These are phyloP conservation scores for Agroathelia rolfsii DNA, from an alignment of 1,284 basidiomycete species.

Conservation along the genomic window DNA sequence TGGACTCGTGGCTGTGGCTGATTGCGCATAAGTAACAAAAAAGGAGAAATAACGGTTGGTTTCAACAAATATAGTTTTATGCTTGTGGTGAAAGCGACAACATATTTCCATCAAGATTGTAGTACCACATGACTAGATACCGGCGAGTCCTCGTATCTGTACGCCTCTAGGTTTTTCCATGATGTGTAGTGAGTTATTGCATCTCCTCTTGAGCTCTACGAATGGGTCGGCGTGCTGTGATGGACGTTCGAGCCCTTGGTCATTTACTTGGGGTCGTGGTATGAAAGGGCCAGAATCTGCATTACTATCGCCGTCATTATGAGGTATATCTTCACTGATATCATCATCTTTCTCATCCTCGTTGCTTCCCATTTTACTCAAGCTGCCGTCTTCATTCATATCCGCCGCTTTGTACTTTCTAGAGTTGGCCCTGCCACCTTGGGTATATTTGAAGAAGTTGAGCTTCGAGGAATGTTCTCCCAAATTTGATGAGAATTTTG, in stretches of 20 bases:
- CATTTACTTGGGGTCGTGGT: slow-evolving; percentile 50
- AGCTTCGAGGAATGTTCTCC: slow-evolving; percentile 66
- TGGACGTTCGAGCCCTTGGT: slow-evolving; percentile 62
- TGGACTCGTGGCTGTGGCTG: too few species aligned
- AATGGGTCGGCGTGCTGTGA: slow-evolving; percentile 50
- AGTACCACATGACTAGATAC: slow-evolving; percentile 64
- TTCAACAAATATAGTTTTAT: too few species aligned
- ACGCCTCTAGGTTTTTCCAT: slow-evolving; percentile 51
- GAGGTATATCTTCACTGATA: slow-evolving; percentile 21
- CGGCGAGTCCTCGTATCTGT: slow-evolving; percentile 59
- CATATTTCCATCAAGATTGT: slow-evolving; percentile 65
- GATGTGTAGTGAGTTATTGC: slow-evolving; percentile 44
- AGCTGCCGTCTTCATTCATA: slow-evolving; percentile 14
- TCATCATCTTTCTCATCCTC: slow-evolving; percentile 19
- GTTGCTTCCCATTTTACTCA: slow-evolving; percentile 29
- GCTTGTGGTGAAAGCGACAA: slow-evolving; percentile 7
- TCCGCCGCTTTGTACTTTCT: slow-evolving; percentile 35
- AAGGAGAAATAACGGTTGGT: slow-evolving; percentile 7
- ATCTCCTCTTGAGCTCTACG: slow-evolving; percentile 42
- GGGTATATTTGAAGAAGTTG: slow-evolving; percentile 83
- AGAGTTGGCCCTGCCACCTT: slow-evolving; percentile 37
- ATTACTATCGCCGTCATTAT: slow-evolving; percentile 18
- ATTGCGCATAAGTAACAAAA: slow-evolving; percentile 34
- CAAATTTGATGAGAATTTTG: slow-evolving; percentile 16
- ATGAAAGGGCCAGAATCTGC: slow-evolving; percentile 17